These are phyloP conservation scores for Candida frijolesensis DNA, from an alignment of 1,139 yeast genomes.

Conservation along the genomic window DNA sequence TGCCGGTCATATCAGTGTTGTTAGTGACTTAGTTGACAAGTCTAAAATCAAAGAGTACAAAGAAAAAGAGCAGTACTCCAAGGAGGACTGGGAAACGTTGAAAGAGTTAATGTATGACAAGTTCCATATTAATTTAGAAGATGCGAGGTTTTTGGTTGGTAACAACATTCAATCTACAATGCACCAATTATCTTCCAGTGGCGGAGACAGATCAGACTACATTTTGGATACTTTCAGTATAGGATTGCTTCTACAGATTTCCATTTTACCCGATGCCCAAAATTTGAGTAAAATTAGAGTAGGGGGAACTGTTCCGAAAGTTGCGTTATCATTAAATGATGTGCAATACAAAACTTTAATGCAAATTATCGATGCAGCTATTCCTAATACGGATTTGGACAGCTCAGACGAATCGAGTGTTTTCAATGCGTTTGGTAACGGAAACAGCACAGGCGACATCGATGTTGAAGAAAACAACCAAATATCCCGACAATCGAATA, in stretches of 20 bases:
- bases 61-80: constrained; percentile 65
- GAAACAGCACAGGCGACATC: constrained; percentile 20
- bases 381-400: constrained; percentile 57
- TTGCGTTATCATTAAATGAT: constrained; percentile 77
- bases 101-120: constrained; percentile 88
- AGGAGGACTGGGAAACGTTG: constrained; percentile 70
- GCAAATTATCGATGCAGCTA: constrained; percentile 69
- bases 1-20: constrained; percentile 91
- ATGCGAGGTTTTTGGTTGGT: constrained; percentile 89
- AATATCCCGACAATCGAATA: not conserved
- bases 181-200: constrained; percentile 59
- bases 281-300: constrained; percentile 73
- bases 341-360: constrained; percentile 86
- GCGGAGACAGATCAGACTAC: constrained; percentile 39
- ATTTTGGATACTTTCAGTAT: constrained; percentile 78
- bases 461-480: constrained; percentile 23
- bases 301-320: constrained; percentile 78
- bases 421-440: constrained; percentile 38
- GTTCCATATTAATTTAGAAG: constrained; percentile 73
- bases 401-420: constrained; percentile 36
- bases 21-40: constrained; percentile 78
- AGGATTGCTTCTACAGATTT: constrained; percentile 72
- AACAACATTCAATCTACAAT: constrained; percentile 77
- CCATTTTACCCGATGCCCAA: constrained; percentile 80
- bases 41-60: constrained; percentile 71